Conservation (phyloP, 768 basidiomycete species). For the Ramaria sp. region DNA sequence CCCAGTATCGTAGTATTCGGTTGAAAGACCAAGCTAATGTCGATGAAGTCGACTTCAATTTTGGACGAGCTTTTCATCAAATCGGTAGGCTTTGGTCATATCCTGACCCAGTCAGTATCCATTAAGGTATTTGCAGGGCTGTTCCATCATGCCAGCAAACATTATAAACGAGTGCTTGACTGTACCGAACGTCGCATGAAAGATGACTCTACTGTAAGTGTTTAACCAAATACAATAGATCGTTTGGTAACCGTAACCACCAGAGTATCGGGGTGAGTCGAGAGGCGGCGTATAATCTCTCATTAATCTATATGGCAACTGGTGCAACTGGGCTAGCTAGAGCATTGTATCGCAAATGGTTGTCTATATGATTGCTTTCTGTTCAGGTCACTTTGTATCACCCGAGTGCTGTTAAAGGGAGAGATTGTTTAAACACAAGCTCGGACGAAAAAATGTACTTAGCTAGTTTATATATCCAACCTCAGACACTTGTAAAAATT, state of each 20-base stretch:
- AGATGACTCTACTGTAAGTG: conserved; percentile 23
- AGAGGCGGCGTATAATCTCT: conserved; percentile 85
- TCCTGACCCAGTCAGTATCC: neutral
- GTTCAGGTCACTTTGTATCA: neutral
- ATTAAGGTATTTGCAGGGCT: conserved; percentile 40
- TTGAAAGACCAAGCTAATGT: conserved; percentile 29
- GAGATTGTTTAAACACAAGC: too few species aligned
- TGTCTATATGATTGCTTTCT: conserved; percentile 43
- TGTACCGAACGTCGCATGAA: conserved; percentile 38
- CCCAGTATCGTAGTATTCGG: conserved; percentile 65
- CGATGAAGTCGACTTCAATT: conserved; percentile 88
- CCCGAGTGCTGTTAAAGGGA: too few species aligned
- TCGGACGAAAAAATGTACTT: too few species aligned
- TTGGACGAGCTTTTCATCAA: conserved; percentile 86
- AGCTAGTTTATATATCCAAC: too few species aligned
- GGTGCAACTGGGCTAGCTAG: conserved; percentile 66
- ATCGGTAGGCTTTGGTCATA: conserved; percentile 43
- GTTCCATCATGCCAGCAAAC: conserved; percentile 68
- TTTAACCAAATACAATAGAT: neutral
- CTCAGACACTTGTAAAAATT: neutral
- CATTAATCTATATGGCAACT: conserved; percentile 69
- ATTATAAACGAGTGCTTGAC: conserved; percentile 71
- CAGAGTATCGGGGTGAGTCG: conserved; percentile 47
- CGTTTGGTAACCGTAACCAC: neutral
- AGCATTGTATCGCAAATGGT: conserved; percentile 64